Evolutionary conservation across 495 filamentous ascomycete species (phyloP).

Genomic region (Penicillium coffeae): DNA sequence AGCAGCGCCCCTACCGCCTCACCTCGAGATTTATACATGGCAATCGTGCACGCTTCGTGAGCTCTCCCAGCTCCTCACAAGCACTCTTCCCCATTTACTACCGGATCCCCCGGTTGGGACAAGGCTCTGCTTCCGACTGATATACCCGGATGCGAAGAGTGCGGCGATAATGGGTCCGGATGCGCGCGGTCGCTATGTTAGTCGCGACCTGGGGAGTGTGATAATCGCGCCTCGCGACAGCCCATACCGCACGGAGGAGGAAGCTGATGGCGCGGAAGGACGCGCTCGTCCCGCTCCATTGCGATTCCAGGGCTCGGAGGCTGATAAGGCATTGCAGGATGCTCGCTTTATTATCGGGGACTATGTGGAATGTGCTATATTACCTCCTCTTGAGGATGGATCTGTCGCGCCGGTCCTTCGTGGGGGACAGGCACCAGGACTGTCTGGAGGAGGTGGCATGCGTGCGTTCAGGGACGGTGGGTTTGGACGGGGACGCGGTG

Average conservation of each 20-base stretch:
- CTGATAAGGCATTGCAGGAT: constrained; percentile 69
- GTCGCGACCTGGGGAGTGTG: constrained; percentile 78
- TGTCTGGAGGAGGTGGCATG: constrained; percentile 38
- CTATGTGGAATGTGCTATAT: constrained; percentile 75
- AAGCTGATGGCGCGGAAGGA: constrained; percentile 38
- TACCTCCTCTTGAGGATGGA: constrained; percentile 70
- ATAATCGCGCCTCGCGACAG: constrained; percentile 53
- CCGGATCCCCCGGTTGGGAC: constrained; percentile 76
- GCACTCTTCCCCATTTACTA: constrained; percentile 62
- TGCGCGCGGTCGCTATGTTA: constrained; percentile 58
- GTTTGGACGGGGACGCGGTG: constrained; percentile 30
- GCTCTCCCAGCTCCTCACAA: constrained; percentile 70
- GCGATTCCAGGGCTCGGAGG: constrained; percentile 50
- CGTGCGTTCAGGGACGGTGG: constrained; percentile 49
- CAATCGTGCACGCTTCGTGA: constrained; percentile 76
- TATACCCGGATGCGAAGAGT: constrained; percentile 74
- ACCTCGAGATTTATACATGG: constrained; percentile 88
- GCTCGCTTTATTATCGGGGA: constrained; percentile 83
- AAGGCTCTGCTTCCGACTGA: constrained; percentile 77
- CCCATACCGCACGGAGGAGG: constrained; percentile 41
- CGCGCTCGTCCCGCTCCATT: constrained; percentile 21
- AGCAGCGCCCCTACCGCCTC: constrained; percentile 52
- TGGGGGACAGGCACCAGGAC: constrained; percentile 14
- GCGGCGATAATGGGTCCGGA: constrained; percentile 41
- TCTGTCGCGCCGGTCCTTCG: constrained; percentile 57